A percentile compares a stretch with the other conserved stretches of the same genome.
Conservation (phyloP, 805 yeast species). For the Yamadazyma ubonensis region DNA sequence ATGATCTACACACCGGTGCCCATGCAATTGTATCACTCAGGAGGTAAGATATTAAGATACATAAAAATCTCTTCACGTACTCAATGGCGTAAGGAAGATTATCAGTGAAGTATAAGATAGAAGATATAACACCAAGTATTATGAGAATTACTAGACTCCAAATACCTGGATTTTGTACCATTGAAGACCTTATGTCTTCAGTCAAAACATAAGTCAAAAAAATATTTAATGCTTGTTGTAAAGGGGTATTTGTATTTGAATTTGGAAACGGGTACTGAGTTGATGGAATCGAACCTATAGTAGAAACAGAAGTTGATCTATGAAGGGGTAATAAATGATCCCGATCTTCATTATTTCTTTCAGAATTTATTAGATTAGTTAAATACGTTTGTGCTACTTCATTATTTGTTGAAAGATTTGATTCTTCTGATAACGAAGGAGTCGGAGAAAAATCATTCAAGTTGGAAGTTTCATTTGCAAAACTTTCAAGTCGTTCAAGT, state of each 20-base stretch:
- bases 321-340: slow-evolving; percentile 23
- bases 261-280: neutral
- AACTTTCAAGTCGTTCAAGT: slow-evolving; percentile 20
- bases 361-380: neutral
- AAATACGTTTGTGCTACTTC: too few relatives aligned
- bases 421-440: slow-evolving; percentile 7
- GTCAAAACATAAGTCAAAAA: slow-evolving; percentile 19
- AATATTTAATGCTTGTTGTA: neutral
- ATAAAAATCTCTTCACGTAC: neutral
- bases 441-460: slow-evolving; percentile 16
- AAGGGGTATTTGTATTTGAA: neutral
- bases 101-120: slow-evolving; percentile 19
- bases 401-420: slow-evolving; percentile 3
- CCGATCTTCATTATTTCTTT: neutral
- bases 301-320: slow-evolving; percentile 3
- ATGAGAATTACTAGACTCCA: slow-evolving; percentile 5
- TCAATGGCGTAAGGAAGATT: slow-evolving; percentile 5
- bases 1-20: slow-evolving; percentile 3
- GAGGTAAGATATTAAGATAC: neutral
- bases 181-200: slow-evolving; percentile 14
- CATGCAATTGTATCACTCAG: neutral
- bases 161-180: slow-evolving; percentile 8
- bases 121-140: slow-evolving; percentile 9
- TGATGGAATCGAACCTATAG: neutral
- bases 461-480: slow-evolving; percentile 26